These are phyloP conservation scores for Sisymbrium irio DNA, from an alignment of 345 rosid genomes.

Conservation along the genomic window DNA sequence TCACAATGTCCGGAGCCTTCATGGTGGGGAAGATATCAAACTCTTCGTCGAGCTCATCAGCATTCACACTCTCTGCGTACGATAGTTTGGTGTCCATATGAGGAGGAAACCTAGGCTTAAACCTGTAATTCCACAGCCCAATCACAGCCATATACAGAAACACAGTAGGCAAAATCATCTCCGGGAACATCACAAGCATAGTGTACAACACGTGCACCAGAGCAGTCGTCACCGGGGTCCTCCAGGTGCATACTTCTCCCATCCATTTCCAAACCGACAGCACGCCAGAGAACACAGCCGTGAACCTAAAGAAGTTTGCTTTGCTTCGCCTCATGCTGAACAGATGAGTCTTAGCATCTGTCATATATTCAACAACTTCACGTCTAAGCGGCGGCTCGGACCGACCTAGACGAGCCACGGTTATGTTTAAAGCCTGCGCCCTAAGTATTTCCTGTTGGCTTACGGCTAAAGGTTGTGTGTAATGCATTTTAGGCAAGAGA, in stretches of 20 bases:
- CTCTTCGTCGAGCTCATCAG: constrained; percentile 93
- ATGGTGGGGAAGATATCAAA: constrained; percentile 79
- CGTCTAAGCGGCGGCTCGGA: constrained; percentile 53
- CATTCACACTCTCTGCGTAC: constrained; percentile 49
- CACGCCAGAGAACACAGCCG: constrained; percentile 28
- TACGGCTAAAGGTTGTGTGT: constrained; percentile 39
- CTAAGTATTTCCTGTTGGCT: constrained; percentile 35
- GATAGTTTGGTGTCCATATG: constrained; percentile 84
- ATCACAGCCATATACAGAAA: constrained; percentile 42
- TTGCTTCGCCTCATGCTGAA: constrained; percentile 60
- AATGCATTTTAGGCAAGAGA: constrained; percentile 49
- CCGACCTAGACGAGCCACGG: constrained; percentile 39
- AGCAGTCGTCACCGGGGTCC: constrained; percentile 40
- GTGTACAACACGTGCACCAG: constrained; percentile 36
- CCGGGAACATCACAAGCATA: constrained; percentile 38
- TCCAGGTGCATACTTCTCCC: constrained; percentile 48
- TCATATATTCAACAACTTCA: constrained; percentile 55
- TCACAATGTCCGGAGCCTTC: constrained; percentile 45
- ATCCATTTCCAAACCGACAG: constrained; percentile 43
- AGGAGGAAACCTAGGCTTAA: constrained; percentile 61
- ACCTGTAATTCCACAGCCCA: constrained; percentile 39
- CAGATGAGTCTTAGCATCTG: constrained; percentile 27
- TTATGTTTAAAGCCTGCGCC: constrained; percentile 31
- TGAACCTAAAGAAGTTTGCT: constrained; percentile 49
- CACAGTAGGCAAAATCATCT: constrained; percentile 42